phyloP scores from a whole-genome alignment of 768 basidiomycete genomes.

The Suillus ampliporus region DNA sequence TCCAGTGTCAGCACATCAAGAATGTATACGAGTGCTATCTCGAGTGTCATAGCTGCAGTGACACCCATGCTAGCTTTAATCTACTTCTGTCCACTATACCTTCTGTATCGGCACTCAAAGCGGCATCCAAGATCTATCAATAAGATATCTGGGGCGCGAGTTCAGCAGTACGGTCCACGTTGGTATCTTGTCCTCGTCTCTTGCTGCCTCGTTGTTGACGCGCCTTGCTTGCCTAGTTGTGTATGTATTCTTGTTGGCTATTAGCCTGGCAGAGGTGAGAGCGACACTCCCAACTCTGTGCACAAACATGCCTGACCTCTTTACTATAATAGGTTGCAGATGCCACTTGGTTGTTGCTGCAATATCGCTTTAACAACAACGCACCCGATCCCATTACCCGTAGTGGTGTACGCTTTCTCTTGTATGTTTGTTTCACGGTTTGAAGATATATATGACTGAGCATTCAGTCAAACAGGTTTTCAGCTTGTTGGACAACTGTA shows the following conservation, averaged over 20 bases:
- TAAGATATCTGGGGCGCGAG: slow-evolving; percentile 51
- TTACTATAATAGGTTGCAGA: slow-evolving; percentile 49
- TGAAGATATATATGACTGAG: slow-evolving; percentile 10
- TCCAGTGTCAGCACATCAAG: slow-evolving; percentile 29
- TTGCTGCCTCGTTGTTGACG: slow-evolving; percentile 24
- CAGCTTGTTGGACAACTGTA: slow-evolving; percentile 63
- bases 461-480: slow-evolving; percentile 47
- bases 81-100: slow-evolving; percentile 57
- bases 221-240: slow-evolving; percentile 39
- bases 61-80: slow-evolving; percentile 43
- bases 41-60: slow-evolving; percentile 41
- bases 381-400: slow-evolving; percentile 53
- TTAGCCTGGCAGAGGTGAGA: slow-evolving; percentile 53
- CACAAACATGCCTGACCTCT: slow-evolving; percentile 11
- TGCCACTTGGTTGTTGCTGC: slow-evolving; percentile 62
- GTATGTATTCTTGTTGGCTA: slow-evolving; percentile 57
- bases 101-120: slow-evolving; percentile 52
- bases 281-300: neutral
- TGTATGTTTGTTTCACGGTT: slow-evolving; percentile 44
- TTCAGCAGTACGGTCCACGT: slow-evolving; percentile 62
- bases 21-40: slow-evolving; percentile 42
- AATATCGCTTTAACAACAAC: slow-evolving; percentile 58
- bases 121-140: slow-evolving; percentile 54
- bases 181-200: slow-evolving; percentile 24
- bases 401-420: slow-evolving; percentile 49